Percentiles rank a stretch among this genome's conserved stretches.
phyloP scores from a whole-genome alignment of 768 basidiomycete species.

The Amanita pallidorosea region DNA sequence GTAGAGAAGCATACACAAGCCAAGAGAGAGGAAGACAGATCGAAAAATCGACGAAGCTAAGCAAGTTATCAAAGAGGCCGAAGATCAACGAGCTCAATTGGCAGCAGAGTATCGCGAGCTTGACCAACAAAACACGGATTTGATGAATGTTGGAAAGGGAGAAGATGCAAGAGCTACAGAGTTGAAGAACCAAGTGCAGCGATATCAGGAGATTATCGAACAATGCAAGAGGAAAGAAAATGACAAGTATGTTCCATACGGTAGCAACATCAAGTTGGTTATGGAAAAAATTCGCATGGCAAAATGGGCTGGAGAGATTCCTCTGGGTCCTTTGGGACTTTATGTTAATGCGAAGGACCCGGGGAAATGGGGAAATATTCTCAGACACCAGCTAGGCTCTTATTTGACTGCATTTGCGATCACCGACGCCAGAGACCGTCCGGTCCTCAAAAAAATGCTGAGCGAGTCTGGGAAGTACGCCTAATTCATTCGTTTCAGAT shows the following conservation, averaged over 20 bases:
- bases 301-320: slow-evolving; percentile 55
- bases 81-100: slow-evolving; percentile 20
- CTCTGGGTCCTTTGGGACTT: slow-evolving; percentile 73
- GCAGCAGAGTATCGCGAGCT: slow-evolving; percentile 22
- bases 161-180: slow-evolving; percentile 20
- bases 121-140: slow-evolving; percentile 15
- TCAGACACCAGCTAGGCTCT: slow-evolving; percentile 49
- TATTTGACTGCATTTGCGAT: slow-evolving; percentile 65
- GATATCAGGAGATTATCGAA: slow-evolving; percentile 38
- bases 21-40: slow-evolving; percentile 49
- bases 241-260: slow-evolving; percentile 53
- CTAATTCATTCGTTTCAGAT: slow-evolving; percentile 10
- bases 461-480: slow-evolving; percentile 54
- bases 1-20: slow-evolving; percentile 47
- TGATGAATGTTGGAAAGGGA: slow-evolving; percentile 24
- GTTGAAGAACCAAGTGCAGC: slow-evolving; percentile 30
- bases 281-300: slow-evolving; percentile 37
- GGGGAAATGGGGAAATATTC: slow-evolving; percentile 48
- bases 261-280: slow-evolving; percentile 47
- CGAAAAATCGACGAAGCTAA: slow-evolving; percentile 38
- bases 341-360: slow-evolving; percentile 67
- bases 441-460: slow-evolving; percentile 43
- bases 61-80: slow-evolving; percentile 24
- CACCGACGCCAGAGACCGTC: slow-evolving; percentile 56
- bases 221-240: slow-evolving; percentile 39